These are phyloP conservation scores for Cryphonectria naterciae DNA, from an alignment of 2,329 filamentous ascomycete species.

Conservation along the genomic window DNA sequence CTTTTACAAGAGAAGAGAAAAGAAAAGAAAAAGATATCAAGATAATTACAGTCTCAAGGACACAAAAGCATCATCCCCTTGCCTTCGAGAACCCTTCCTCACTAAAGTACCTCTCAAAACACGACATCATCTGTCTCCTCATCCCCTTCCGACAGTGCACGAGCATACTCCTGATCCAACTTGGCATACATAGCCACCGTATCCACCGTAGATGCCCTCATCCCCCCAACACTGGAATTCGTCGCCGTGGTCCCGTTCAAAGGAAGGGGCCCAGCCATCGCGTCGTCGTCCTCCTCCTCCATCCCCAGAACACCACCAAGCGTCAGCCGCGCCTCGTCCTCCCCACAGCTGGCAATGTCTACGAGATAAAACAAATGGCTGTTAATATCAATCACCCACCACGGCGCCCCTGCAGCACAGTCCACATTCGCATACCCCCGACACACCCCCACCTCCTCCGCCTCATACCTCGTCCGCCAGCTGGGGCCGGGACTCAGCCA, in stretches of 20 bases:
- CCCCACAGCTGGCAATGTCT: conserved; percentile 17
- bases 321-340: conserved; percentile 6
- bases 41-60: neutral
- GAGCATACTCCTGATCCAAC: conserved; percentile 22
- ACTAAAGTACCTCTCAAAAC: neutral
- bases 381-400: conserved; percentile 17
- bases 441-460: conserved; percentile 19
- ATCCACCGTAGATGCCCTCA: conserved; percentile 1
- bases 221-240: conserved; percentile 5
- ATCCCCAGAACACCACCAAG: neutral
- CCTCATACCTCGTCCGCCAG: conserved; percentile 6
- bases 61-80: neutral
- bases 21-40: neutral
- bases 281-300: neutral
- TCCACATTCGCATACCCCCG: conserved; percentile 13
- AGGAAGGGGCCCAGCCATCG: neutral
- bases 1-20: no score
- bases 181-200: conserved; percentile 22
- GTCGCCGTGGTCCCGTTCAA: conserved; percentile 19
- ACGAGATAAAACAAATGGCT: conserved; percentile 23
- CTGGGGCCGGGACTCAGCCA: conserved; percentile 49
- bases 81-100: neutral
- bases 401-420: conserved; percentile 18
- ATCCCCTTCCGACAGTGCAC: conserved; percentile 1
- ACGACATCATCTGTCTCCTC: neutral